These are phyloP conservation scores for Penicillium polonicum DNA, from an alignment of 2,329 filamentous ascomycete species.

Conservation along the genomic window DNA sequence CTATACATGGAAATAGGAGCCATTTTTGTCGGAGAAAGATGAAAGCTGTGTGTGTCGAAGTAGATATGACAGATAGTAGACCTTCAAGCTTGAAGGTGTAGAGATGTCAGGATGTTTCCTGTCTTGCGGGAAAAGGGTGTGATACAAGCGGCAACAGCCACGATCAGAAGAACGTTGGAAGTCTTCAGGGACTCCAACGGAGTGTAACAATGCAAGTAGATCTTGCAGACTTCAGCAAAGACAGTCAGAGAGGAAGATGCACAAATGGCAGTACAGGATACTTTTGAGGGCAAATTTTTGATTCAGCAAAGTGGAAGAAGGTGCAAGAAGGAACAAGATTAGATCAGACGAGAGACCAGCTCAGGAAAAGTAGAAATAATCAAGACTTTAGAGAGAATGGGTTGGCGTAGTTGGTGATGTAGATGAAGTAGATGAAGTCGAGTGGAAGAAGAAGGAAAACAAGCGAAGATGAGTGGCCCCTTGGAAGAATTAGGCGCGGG, in stretches of 20 bases:
- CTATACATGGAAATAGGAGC: constrained; percentile 58
- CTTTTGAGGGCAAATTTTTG: neutral
- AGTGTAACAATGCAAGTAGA: neutral
- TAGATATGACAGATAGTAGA: neutral
- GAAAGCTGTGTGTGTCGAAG: neutral
- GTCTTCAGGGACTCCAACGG: neutral
- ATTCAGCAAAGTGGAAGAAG: neutral
- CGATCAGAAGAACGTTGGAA: neutral
- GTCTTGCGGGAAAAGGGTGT: constrained; percentile 1
- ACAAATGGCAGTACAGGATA: neutral
- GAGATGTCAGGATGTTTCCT: neutral
- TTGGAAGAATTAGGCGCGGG: constrained; percentile 14
- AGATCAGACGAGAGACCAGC: constrained; percentile 1
- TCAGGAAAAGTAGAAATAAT: neutral
- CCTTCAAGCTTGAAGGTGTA: neutral
- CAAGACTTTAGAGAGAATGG: neutral
- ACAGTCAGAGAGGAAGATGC: neutral
- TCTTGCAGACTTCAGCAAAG: neutral
- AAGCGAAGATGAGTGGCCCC: constrained; percentile 18
- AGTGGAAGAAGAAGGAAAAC: constrained; percentile 4
- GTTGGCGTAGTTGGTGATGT: neutral
- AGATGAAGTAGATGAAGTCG: neutral
- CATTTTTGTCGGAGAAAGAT: constrained; percentile 54
- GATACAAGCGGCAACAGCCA: constrained; percentile 2
- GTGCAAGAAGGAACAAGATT: neutral